Conservation (phyloP, 352 stramenopile genomes). For the Globisporangium cystogenes region DNA sequence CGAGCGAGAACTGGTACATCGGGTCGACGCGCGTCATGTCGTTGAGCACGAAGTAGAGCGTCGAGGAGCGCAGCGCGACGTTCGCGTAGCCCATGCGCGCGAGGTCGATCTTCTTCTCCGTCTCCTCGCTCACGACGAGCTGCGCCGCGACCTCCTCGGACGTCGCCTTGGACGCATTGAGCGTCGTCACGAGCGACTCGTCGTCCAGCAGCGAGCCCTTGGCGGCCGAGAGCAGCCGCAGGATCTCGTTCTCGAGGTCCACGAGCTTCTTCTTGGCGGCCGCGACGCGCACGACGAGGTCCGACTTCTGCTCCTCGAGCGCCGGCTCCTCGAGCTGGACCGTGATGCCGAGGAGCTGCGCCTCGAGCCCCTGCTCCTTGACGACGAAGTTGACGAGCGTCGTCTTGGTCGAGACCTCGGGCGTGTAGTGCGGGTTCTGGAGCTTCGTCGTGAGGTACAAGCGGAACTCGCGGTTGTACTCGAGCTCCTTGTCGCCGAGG, state of each 20-base stretch:
- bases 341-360: constrained; percentile 92
- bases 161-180: constrained; percentile 94
- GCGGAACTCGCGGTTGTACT: constrained; percentile 93
- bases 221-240: constrained; percentile 87
- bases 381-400: constrained; percentile 97
- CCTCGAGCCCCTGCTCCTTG: constrained; percentile 93
- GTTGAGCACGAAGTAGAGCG: constrained; percentile 95
- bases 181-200: constrained; percentile 91
- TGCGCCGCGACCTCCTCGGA: constrained; percentile 93
- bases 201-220: constrained; percentile 94
- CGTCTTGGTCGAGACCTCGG: constrained; percentile 94
- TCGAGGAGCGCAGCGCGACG: constrained; percentile 90
- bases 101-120: constrained; percentile 93
- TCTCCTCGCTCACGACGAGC: constrained; percentile 92
- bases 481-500: constrained; percentile 94
- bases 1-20: constrained; percentile 97
- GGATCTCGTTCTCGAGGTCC: constrained; percentile 95
- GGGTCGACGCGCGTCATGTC: constrained; percentile 94
- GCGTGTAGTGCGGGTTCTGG: constrained; percentile 94
- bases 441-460: constrained; percentile 97
- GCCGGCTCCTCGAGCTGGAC: constrained; percentile 93
- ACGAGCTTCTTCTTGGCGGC: constrained; percentile 94
- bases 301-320: constrained; percentile 93
- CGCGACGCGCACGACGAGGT: constrained; percentile 88
- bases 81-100: constrained; percentile 92